A percentile compares a stretch with the other conserved stretches of the same genome.
Conservation (phyloP, 305 asterid genomes). For the Coffea humblotiana region DNA sequence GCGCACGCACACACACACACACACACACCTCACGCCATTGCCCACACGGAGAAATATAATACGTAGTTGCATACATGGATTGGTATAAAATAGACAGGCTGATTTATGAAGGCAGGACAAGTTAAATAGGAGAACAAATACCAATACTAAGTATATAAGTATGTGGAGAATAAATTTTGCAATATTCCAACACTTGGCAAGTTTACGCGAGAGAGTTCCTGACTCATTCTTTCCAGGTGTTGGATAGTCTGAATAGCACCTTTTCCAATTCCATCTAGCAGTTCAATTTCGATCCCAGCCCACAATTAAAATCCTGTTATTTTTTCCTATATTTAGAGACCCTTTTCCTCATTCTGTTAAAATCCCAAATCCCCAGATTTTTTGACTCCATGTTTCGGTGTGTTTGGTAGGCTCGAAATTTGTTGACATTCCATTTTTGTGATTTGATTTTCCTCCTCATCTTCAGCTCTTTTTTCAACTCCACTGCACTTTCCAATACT, state of each 20-base stretch:
- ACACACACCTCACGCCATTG: too few relatives aligned
- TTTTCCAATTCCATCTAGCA: background rate
- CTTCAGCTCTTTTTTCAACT: background rate
- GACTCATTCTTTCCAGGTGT: conserved; percentile 24
- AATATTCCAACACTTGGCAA: conserved; percentile 28
- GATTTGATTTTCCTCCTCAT: background rate
- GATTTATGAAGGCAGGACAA: too few relatives aligned
- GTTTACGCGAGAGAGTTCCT: background rate
- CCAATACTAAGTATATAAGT: background rate
- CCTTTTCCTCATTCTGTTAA: background rate
- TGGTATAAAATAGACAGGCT: too few relatives aligned
- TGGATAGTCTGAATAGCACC: conserved; percentile 1
- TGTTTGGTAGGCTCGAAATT: background rate
- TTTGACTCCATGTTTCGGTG: background rate
- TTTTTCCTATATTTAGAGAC: background rate
- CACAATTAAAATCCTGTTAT: background rate
- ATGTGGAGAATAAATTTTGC: background rate
- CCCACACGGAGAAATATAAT: background rate
- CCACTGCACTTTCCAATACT: background rate
- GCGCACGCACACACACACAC: too few relatives aligned
- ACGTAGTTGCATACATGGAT: too few relatives aligned
- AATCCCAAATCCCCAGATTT: conserved; percentile 6
- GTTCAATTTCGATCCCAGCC: conserved; percentile 1
- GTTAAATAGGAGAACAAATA: too few relatives aligned
- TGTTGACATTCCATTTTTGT: background rate